A percentile compares a stretch with the other conserved stretches of the same genome.
phyloP scores from a whole-genome alignment of 164 flowering plant genomes.

The Euptelea pleiosperma region DNA sequence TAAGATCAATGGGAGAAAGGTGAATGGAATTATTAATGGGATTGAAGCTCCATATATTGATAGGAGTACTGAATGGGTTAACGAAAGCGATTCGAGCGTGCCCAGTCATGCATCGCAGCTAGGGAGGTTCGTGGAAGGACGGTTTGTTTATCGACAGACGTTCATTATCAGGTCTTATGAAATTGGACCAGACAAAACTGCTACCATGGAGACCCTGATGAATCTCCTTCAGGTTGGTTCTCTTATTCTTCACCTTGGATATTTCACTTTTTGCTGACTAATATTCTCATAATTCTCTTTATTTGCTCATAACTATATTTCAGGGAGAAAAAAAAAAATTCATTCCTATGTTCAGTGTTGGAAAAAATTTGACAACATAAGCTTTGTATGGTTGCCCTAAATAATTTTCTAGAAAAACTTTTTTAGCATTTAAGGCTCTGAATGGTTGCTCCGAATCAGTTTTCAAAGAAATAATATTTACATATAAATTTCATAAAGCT shows the following conservation, averaged over 20 bases:
- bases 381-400: too few species aligned
- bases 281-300: not conserved
- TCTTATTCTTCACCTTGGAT: too few species aligned
- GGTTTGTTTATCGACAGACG: conserved; percentile 56
- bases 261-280: not conserved
- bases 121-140: conserved; percentile 57
- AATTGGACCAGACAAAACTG: conserved; percentile 78
- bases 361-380: too few species aligned
- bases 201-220: conserved; percentile 83
- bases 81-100: conserved; percentile 4
- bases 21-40: conserved; percentile 41
- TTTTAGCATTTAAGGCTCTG: too few species aligned
- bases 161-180: conserved; percentile 78
- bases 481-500: too few species aligned
- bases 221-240: conserved; percentile 72
- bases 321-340: too few species aligned
- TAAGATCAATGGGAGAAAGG: conserved; percentile 47
- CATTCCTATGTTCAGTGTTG: too few species aligned
- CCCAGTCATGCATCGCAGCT: conserved; percentile 29
- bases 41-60: conserved; percentile 14
- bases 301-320: too few species aligned
- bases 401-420: too few species aligned
- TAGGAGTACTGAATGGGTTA: conserved; percentile 5
- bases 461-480: too few species aligned
- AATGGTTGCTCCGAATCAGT: too few species aligned